A percentile compares a stretch with the other conserved stretches of the same genome.
Conservation (phyloP, 2,329 filamentous ascomycete species). For the Diaporthe citri region DNA sequence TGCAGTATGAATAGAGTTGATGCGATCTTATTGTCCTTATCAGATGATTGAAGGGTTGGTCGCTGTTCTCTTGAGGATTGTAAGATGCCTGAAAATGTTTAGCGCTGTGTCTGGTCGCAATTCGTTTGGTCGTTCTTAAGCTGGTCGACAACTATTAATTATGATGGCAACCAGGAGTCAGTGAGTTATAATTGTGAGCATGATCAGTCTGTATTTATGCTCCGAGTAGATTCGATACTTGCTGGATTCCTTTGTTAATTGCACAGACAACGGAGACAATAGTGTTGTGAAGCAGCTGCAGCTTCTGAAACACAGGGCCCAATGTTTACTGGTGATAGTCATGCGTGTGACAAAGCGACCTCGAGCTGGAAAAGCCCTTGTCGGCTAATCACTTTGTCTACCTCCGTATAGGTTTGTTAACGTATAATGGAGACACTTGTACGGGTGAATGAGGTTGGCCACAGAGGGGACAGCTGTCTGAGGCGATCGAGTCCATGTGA, state of each 20-base stretch:
- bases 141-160: neutral
- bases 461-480: neutral
- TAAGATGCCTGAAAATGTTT: no score
- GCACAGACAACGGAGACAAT: neutral
- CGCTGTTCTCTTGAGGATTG: neutral
- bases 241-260: neutral
- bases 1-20: neutral
- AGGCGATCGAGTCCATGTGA: neutral
- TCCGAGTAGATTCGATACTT: neutral
- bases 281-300: neutral
- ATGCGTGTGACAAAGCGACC: neutral
- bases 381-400: neutral
- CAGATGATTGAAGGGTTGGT: no score
- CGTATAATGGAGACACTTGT: neutral
- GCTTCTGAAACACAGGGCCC: neutral
- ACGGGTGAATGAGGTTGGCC: neutral
- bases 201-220: neutral
- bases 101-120: neutral
- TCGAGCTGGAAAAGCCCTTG: no score
- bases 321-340: neutral
- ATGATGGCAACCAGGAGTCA: neutral
- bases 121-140: neutral
- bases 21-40: accelerated
- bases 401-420: neutral
- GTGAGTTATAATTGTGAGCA: no score